Evolutionary conservation across 495 filamentous ascomycete species (phyloP).

Genomic region (Xylaria venustula): DNA sequence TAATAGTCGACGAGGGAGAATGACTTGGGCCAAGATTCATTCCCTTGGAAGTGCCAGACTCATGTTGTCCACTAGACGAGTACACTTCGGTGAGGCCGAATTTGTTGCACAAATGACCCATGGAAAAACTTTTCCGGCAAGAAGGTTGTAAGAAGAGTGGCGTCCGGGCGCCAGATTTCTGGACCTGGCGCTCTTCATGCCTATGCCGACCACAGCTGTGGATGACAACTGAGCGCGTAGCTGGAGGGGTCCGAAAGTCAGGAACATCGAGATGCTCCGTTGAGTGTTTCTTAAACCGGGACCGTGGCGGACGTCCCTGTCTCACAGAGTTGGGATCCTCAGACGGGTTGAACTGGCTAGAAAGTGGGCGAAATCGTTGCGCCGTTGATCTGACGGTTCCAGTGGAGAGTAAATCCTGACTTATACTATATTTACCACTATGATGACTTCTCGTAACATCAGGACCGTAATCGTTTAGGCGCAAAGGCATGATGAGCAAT

Average conservation of each 20-base stretch:
- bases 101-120: slow-evolving; percentile 5
- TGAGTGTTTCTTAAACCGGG: not conserved
- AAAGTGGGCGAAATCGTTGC: slow-evolving; percentile 11
- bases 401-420: slow-evolving; percentile 21
- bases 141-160: not conserved
- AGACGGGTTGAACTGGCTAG: slow-evolving; percentile 12
- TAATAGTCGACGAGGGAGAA: not conserved
- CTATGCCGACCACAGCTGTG: slow-evolving; percentile 7
- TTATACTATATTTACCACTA: no score
- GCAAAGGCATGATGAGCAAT: not conserved
- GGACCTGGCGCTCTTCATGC: slow-evolving; percentile 1
- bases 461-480: no score
- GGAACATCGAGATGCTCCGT: not conserved
- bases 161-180: not conserved
- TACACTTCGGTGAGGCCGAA: slow-evolving; percentile 6
- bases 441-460: no score
- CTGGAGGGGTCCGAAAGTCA: slow-evolving; percentile 16
- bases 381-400: slow-evolving; percentile 22
- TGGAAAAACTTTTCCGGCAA: slow-evolving; percentile 13
- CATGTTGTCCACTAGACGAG: not conserved
- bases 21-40: not conserved
- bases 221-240: slow-evolving; percentile 6
- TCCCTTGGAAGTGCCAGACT: not conserved
- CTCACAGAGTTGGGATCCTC: slow-evolving; percentile 17
- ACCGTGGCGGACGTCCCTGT: slow-evolving; percentile 18